Conservation (phyloP, 2,329 filamentous ascomycete species). For the Stagonosporopsis chrysanthemi region DNA sequence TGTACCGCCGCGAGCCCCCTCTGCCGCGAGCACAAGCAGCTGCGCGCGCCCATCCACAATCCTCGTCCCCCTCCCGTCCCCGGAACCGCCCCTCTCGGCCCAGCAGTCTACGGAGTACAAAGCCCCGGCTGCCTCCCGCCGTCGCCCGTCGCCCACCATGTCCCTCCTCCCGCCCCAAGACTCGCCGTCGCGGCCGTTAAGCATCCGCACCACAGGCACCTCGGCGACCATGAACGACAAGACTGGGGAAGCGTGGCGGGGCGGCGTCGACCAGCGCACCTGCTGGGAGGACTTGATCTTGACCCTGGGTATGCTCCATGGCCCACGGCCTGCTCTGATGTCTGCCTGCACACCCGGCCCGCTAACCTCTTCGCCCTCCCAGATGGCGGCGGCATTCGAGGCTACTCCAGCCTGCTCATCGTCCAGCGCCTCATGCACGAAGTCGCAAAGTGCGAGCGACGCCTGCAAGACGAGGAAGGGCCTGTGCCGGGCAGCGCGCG, state of each 20-base stretch:
- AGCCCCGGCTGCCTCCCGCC: slow-evolving; percentile 18
- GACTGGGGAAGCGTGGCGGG: slow-evolving; percentile 54
- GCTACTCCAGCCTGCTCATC: slow-evolving; percentile 60
- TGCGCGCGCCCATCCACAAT: slow-evolving; percentile 21
- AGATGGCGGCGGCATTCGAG: slow-evolving; percentile 61
- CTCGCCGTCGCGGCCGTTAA: slow-evolving; percentile 41
- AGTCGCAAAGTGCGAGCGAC: slow-evolving; percentile 54
- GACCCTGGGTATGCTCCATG: slow-evolving; percentile 45
- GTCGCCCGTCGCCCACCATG: slow-evolving; percentile 20
- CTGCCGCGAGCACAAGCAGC: slow-evolving; percentile 12
- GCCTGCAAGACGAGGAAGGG: slow-evolving; percentile 54
- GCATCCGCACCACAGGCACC: slow-evolving; percentile 46
- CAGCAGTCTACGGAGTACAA: slow-evolving; percentile 22
- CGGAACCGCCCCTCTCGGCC: slow-evolving; percentile 12
- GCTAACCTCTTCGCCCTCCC: slow-evolving; percentile 27
- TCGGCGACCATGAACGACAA: slow-evolving; percentile 49
- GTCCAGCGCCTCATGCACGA: slow-evolving; percentile 59
- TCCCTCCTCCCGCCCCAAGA: slow-evolving; percentile 41
- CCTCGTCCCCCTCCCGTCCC: slow-evolving; percentile 2
- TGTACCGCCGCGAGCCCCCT: slow-evolving; percentile 27
- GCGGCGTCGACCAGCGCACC: slow-evolving; percentile 50
- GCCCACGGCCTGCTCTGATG: neutral
- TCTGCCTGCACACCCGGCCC: neutral
- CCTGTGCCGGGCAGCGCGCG: slow-evolving; percentile 38
- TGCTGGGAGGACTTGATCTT: slow-evolving; percentile 59